Percentiles rank a stretch among this genome's conserved stretches.
phyloP scores from a whole-genome alignment of 169 alveolate species.

The Cryptosporidium parvum region DNA sequence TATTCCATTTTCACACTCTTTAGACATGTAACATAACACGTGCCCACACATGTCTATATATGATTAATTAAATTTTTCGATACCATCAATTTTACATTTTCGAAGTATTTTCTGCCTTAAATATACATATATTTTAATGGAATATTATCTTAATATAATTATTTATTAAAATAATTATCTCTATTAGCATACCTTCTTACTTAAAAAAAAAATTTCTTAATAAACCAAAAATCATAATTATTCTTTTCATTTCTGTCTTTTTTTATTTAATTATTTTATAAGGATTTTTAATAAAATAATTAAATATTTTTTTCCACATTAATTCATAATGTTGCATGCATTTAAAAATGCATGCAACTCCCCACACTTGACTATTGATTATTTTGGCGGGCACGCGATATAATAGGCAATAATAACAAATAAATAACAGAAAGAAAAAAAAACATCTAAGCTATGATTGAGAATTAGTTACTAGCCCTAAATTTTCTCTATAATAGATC shows the following conservation, averaged over 20 bases:
- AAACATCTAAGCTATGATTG: no score
- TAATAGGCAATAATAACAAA: background rate
- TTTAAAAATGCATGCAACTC: background rate
- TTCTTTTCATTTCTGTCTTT: no score
- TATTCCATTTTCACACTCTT: slow-evolving; percentile 2
- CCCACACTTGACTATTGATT: background rate
- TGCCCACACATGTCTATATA: slow-evolving; percentile 19
- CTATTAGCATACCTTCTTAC: background rate
- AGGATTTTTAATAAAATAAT: no score
- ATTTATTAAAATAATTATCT: no score
- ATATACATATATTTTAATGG: no score
- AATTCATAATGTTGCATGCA: slow-evolving; percentile 1
- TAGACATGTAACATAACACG: slow-evolving; percentile 12
- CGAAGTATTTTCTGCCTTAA: no score
- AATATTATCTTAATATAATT: no score
- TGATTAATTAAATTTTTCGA: slow-evolving; percentile 5
- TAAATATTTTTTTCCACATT: background rate
- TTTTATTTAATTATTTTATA: background rate
- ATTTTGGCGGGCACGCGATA: no score
- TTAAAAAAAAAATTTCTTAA: background rate
- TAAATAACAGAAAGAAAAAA: background rate
- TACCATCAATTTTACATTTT: background rate
- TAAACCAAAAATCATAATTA: no score
- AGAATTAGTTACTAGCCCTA: background rate
- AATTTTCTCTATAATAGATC: no score